A percentile compares a stretch with the other conserved stretches of the same genome.
phyloP scores from a whole-genome alignment of 139 green algal species.

The Diplosphaera chodatii region DNA sequence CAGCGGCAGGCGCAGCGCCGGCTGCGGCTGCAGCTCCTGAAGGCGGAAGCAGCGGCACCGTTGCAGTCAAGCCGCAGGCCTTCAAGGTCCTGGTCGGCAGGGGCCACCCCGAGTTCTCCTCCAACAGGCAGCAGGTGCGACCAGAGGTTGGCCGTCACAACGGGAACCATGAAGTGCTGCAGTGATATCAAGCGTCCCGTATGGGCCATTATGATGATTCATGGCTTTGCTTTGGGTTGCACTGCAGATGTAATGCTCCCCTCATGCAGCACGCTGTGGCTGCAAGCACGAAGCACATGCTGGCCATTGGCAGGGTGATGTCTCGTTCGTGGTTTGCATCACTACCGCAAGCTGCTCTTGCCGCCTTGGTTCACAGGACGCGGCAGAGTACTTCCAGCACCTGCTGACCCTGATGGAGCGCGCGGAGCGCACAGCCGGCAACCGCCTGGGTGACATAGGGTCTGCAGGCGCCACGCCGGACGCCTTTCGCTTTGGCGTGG shows the following conservation, averaged over 20 bases:
- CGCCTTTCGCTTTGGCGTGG: slow-evolving; percentile 54
- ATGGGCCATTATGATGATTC: no score
- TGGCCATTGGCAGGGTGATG: no score
- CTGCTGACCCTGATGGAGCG: slow-evolving; percentile 64
- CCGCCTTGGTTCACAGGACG: no score
- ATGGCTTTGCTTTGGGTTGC: no score
- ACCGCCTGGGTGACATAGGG: slow-evolving; percentile 20
- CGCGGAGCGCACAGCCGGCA: slow-evolving; percentile 32
- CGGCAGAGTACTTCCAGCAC: slow-evolving; percentile 91
- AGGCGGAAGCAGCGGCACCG: slow-evolving; percentile 19
- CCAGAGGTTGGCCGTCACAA: no score
- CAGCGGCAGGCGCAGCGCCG: slow-evolving; percentile 3
- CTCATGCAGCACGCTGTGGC: slow-evolving; percentile 76
- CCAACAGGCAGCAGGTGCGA: slow-evolving; percentile 61
- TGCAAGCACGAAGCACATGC: no score
- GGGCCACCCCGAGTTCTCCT: slow-evolving; percentile 89
- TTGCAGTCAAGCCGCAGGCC: slow-evolving; percentile 53
- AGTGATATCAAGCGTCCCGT: no score
- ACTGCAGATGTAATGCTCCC: no score
- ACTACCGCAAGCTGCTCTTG: no score
- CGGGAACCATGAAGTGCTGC: no score
- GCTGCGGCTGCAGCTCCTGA: slow-evolving; percentile 11
- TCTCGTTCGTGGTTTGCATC: no score
- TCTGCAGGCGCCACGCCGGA: not conserved
- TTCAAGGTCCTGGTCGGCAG: slow-evolving; percentile 85